Evolutionary conservation across 345 rosid genomes (phyloP).

Genomic region (Eucalyptus albens): DNA sequence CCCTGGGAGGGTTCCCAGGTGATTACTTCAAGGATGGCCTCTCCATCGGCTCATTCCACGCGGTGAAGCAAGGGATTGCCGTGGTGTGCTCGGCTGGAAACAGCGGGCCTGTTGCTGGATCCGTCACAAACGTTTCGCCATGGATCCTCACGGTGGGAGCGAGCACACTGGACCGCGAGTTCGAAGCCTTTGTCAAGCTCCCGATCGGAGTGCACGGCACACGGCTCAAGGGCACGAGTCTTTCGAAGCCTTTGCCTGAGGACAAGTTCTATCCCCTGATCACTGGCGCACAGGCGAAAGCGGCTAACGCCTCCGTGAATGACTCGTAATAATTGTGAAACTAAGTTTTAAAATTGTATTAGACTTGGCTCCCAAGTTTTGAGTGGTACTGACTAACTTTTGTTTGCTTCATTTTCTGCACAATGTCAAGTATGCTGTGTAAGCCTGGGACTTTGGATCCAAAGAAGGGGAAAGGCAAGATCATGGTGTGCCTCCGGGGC

Average conservation of each 20-base stretch:
- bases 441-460: constrained; percentile 22
- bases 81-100: constrained; percentile 49
- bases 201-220: constrained; percentile 6
- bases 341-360: not conserved
- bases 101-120: constrained; percentile 18
- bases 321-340: constrained; percentile 24
- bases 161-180: constrained; percentile 38
- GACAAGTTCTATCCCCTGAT: constrained; percentile 22
- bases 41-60: constrained; percentile 43
- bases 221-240: constrained; percentile 27
- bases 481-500: constrained; percentile 48
- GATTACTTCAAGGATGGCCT: constrained; percentile 13
- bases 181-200: constrained; percentile 19
- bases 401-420: not conserved
- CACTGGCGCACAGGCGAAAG: constrained; percentile 10
- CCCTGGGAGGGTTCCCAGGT: constrained; percentile 16
- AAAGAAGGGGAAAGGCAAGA: constrained; percentile 30
- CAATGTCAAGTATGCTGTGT: constrained; percentile 17
- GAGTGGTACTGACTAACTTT: not conserved
- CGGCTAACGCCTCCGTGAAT: not conserved
- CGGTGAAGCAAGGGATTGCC: constrained; percentile 21
- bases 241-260: constrained; percentile 16
- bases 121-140: constrained; percentile 37
- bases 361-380: not conserved
- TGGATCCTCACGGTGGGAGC: constrained; percentile 62